Base-by-base conservation (phyloP, 306 rosid species). In the Prunus fruticosa region DNA sequence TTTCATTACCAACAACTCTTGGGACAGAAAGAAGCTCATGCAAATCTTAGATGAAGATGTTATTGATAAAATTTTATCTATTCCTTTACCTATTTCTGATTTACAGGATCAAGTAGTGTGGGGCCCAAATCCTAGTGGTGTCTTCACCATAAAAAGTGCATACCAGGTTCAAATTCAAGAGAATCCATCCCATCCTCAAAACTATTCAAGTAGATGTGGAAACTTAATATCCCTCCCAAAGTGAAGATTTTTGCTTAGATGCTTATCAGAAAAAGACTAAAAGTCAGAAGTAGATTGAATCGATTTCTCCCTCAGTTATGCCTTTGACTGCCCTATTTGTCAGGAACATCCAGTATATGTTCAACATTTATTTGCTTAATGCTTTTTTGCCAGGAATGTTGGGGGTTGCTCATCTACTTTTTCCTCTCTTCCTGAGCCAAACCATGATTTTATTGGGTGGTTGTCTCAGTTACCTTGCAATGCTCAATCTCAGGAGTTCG, bases 41-140 rank as follows among this genome's bases (percentile, higher is more conserved):
- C 38, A 32, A 32, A 32, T 32, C 6, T 32, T 32, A 32, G 6
- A 32, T 32, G 38, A 32, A 32, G 58, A 53, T 19, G 23, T 53
- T 53, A 22, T 53, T 53, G 58, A 53, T 11, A 53, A 51, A 53
- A 8, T 7, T 53, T 53, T 53, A 53, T n/a, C 11, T 53, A 19
- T 19, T 0, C 23, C 1, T 19, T 6, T 19, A n/a, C 4, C 0
- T 0, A 19, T 53, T 1, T 0, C 4, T 53, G 58, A 53, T 19
- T n/a, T 53, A 2, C 11, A 19, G 9, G 58, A 53, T 53, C 8
- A 53, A 22, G 2, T 19, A 2, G n/a, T 53, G 1, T 53, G 3
- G 4, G 58, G 58, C 3, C 23, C 23, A 2, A 53, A n/a, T 22
- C 9, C 11, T 0, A 53, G n/a, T 19, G 23, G 12, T 19, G 58